A percentile compares a stretch with the other conserved stretches of the same genome.
phyloP scores from a whole-genome alignment of 345 rosid genomes.

The Schrenkiella parvula region DNA sequence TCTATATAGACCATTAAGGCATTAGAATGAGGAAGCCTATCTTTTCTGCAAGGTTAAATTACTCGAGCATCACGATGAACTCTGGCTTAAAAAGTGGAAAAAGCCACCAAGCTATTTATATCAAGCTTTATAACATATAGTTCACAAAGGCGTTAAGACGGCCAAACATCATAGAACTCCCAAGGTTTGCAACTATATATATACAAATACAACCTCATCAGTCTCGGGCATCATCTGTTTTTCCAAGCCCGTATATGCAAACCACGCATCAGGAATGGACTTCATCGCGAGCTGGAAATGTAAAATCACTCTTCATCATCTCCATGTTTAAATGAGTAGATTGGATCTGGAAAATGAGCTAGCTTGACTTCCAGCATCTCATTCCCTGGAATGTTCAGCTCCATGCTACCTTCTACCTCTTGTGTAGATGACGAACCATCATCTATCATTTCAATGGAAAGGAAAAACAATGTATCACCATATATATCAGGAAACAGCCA shows the following conservation, averaged over 20 bases:
- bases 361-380: conserved; percentile 34
- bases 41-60: neutral
- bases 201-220: conserved; percentile 18
- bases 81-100: conserved; percentile 3
- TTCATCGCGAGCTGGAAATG: neutral
- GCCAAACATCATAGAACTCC: conserved; percentile 15
- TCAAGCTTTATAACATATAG: neutral
- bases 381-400: conserved; percentile 14
- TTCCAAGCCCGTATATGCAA: neutral
- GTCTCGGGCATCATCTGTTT: neutral
- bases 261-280: neutral
- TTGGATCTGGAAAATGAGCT: conserved; percentile 14
- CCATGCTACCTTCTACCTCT: conserved; percentile 20
- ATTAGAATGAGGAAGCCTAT: neutral
- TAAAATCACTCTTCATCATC: conserved; percentile 18
- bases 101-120: neutral
- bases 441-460: neutral
- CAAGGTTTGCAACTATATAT: conserved; percentile 10
- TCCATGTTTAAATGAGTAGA: conserved; percentile 14
- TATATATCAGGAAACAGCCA: neutral
- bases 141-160: neutral
- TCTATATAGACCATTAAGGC: neutral
- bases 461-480: neutral
- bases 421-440: neutral
- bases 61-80: neutral